Conservation (phyloP, 2,329 filamentous ascomycete genomes). For the Diaporthe amygdali region DNA sequence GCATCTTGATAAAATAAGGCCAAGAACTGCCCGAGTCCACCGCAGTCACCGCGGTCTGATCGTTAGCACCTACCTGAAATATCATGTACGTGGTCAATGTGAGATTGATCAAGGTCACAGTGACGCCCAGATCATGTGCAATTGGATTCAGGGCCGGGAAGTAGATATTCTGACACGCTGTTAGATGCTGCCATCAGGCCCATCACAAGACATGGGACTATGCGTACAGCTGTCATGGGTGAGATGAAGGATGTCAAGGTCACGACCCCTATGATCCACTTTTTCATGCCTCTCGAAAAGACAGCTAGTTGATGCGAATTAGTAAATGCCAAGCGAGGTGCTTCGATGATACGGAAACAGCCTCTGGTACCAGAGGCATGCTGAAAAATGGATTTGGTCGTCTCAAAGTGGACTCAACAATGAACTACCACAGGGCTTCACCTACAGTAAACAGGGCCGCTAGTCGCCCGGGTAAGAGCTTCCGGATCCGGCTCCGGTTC, state of each 20-base stretch:
- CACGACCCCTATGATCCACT: conserved; percentile 43
- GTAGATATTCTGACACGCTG: conserved; percentile 52
- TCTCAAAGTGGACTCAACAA: conserved; percentile 34
- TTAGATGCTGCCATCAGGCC: neutral
- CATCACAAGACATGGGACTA: no score
- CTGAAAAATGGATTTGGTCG: neutral
- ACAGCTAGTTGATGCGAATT: neutral
- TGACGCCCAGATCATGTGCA: conserved; percentile 43
- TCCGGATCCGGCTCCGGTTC: conserved; percentile 35
- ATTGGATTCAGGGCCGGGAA: conserved; percentile 49
- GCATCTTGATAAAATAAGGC: neutral
- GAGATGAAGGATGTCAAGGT: conserved; percentile 59
- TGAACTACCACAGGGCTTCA: conserved; percentile 54
- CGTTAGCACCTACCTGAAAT: conserved; percentile 46
- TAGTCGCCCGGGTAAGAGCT: conserved; percentile 40
- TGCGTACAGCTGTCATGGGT: conserved; percentile 54
- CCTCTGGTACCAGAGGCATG: neutral
- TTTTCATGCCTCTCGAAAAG: conserved; percentile 13
- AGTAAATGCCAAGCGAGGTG: neutral
- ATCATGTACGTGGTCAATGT: conserved; percentile 67
- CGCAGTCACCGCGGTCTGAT: neutral
- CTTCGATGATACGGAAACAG: neutral
- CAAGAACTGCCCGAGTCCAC: neutral
- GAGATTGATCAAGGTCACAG: conserved; percentile 49
- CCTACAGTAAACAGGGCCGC: conserved; percentile 47